These are phyloP conservation scores for Monilinia fructigena DNA, from an alignment of 2,329 filamentous ascomycete species.

Conservation along the genomic window DNA sequence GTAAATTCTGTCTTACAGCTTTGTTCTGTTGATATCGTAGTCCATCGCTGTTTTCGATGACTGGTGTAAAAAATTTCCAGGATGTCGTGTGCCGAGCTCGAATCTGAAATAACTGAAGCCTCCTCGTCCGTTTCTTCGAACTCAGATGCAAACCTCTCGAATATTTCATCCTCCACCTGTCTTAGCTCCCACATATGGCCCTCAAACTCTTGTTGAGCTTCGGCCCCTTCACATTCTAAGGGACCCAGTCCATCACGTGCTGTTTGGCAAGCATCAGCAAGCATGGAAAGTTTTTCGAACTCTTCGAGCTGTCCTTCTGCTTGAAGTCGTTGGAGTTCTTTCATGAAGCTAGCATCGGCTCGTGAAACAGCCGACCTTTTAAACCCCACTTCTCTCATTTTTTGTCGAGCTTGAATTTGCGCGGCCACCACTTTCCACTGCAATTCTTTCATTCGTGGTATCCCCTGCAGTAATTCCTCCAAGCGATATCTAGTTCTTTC, in stretches of 20 bases:
- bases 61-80: not conserved
- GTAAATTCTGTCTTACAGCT: not conserved
- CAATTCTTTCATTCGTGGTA: constrained; percentile 25
- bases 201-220: constrained; percentile 30
- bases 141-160: constrained; percentile 27
- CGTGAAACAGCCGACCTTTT: constrained; percentile 30
- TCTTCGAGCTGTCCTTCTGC: constrained; percentile 25
- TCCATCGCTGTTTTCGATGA: not conserved
- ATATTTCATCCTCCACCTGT: constrained; percentile 28
- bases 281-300: constrained; percentile 24
- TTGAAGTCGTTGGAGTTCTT: constrained; percentile 29
- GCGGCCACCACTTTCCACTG: constrained; percentile 26
- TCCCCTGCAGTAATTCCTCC: constrained; percentile 25
- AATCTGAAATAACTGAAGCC: constrained; percentile 7
- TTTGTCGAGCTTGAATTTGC: constrained; percentile 31
- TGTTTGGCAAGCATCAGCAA: constrained; percentile 30
- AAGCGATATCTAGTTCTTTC: constrained; percentile 24
- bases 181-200: constrained; percentile 30
- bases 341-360: constrained; percentile 34
- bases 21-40: not conserved
- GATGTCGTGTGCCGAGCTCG: constrained; percentile 5
- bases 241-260: constrained; percentile 33
- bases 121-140: constrained; percentile 26
- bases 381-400: constrained; percentile 30
- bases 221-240: constrained; percentile 31